Conservation (phyloP, 768 basidiomycete genomes). For the Termitomyces sp. region DNA sequence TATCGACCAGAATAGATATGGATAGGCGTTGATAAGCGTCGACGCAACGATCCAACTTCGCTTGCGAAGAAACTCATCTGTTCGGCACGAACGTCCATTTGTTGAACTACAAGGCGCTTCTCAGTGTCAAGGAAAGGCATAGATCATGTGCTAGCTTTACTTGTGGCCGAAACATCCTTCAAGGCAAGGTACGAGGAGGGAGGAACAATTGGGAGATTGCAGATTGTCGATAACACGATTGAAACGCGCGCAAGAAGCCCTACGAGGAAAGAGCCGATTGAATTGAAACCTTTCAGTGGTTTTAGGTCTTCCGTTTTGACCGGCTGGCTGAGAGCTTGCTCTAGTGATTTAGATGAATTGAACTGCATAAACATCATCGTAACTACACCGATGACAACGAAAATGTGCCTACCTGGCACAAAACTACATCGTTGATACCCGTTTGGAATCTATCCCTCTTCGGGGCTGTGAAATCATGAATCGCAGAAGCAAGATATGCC, state of each 20-base stretch:
- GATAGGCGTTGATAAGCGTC: conserved; percentile 29
- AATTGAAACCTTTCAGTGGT: background rate
- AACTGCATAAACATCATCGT: conserved; percentile 24
- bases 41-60: conserved; percentile 35
- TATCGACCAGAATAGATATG: conserved; percentile 51
- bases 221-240: conserved; percentile 6
- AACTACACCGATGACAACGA: background rate
- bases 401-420: conserved; percentile 34
- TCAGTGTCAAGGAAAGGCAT: background rate
- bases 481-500: conserved; percentile 24
- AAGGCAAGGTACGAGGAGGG: conserved; percentile 17
- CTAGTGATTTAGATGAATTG: conserved; percentile 33
- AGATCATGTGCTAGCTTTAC: conserved; percentile 18
- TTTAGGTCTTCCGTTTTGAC: background rate
- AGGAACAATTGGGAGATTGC: conserved; percentile 17
- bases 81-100: conserved; percentile 52
- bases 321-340: conserved; percentile 2
- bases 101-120: conserved; percentile 40
- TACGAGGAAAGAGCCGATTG: conserved; percentile 1
- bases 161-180: conserved; percentile 40
- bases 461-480: conserved; percentile 33
- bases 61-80: conserved; percentile 41
- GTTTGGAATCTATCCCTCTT: conserved; percentile 10
- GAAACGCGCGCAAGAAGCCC: conserved; percentile 4
- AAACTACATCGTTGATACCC: conserved; percentile 29